Conservation (phyloP, 768 basidiomycete genomes). For the Hypholoma fasciculare region DNA sequence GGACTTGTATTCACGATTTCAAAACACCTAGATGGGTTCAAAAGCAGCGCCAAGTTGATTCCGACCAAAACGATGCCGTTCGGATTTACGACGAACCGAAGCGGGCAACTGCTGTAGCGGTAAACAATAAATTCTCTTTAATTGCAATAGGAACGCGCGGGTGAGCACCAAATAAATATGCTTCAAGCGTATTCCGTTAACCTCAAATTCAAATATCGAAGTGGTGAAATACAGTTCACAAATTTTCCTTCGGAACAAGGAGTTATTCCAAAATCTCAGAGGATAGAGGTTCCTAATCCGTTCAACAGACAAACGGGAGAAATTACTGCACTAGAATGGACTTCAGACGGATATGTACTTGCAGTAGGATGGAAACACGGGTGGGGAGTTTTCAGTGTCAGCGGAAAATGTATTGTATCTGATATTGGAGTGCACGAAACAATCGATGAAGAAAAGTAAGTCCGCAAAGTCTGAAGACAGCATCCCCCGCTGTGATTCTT, state of each 20-base stretch:
- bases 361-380: conserved; percentile 90
- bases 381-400: conserved; percentile 90
- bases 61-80: conserved; percentile 32
- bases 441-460: conserved; percentile 55
- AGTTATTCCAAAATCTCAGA: conserved; percentile 58
- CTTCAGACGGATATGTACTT: conserved; percentile 92
- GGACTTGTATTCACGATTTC: conserved; percentile 79
- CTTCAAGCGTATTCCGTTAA: too few species aligned
- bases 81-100: conserved; percentile 62
- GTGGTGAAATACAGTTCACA: conserved; percentile 67
- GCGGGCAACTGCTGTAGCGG: conserved; percentile 61
- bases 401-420: conserved; percentile 84
- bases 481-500: background rate
- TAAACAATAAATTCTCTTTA: conserved; percentile 82
- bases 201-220: conserved; percentile 21
- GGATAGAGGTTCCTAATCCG: conserved; percentile 61
- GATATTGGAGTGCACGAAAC: conserved; percentile 68
- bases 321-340: conserved; percentile 82
- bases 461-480: background rate
- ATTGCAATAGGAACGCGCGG: conserved; percentile 77
- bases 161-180: conserved; percentile 32
- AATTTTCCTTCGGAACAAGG: conserved; percentile 67
- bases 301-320: conserved; percentile 59
- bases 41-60: conserved; percentile 64
- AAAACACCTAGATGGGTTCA: conserved; percentile 78